Evolutionary conservation across 1,284 basidiomycete species (phyloP), one percentile per base, ranked within the genome.

Genomic region (Gymnopus androsaceus): DNA sequence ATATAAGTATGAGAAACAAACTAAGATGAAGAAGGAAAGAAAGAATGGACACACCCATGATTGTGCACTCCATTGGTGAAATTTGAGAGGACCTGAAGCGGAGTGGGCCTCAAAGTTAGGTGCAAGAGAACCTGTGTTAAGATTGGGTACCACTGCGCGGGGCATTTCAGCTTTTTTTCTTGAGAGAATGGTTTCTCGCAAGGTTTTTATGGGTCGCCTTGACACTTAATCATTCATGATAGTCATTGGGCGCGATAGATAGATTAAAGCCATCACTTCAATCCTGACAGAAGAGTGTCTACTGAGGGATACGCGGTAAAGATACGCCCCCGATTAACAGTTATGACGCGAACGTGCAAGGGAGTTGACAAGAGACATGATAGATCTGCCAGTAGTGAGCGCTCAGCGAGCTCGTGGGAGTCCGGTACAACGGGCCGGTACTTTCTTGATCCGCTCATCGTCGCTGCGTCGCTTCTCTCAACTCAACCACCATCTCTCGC

Each of bases 51-150:
- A 28, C 70, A 91, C 91, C 96, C 97, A 99, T 31, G 87, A 90
- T 68, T 88, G 77, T 45, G 87, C 90, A 66, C 94, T 86, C 85
- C 87, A 98, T 41, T 97, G 87, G 72, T 97, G 94, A 81, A 98
- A 98, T 67, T 86, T 85, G 75, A 94, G 88, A 33, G 71, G 72
- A 2, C 92, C 91, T 51, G 77, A 66, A 50, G 92, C 93, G 50
- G 93, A 95, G 61, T 93, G 74, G 51, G 93, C 94, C 69, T 89
- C 79, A 63, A 93, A 93, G 72, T 94, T 83, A 44, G 92, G 90
- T 46, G 92, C 90, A 60, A 77, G 87, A 72, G 76, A 86, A 73
- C 90, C 90, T 66, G 90, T 85, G 63, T 88, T 84, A 59, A 90
- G 84, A 65, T 79, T 65, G 55, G 71, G 67, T 70, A 73, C n/a